Conservation (phyloP, 2,329 filamentous ascomycete genomes). For the Dichotomopilus funicola region DNA sequence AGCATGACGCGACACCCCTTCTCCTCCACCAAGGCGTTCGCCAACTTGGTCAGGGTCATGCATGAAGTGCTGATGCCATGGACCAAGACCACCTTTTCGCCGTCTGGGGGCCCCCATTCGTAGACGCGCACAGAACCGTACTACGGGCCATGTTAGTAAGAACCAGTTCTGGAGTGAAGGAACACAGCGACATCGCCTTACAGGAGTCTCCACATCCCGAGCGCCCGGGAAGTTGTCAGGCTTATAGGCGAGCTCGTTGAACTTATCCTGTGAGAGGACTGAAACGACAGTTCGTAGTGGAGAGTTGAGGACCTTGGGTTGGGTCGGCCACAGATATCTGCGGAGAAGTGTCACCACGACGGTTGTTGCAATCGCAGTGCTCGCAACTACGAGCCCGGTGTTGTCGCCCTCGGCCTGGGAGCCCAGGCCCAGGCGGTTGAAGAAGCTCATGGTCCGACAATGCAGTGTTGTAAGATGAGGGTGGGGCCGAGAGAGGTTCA, state of each 20-base stretch:
- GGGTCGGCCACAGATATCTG: constrained; percentile 22
- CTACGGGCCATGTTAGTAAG: constrained; percentile 24
- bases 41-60: constrained; percentile 62
- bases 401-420: not conserved
- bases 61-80: constrained; percentile 83
- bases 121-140: constrained; percentile 74
- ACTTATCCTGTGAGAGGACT: constrained; percentile 19
- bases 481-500: too few relatives aligned
- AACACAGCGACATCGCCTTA: constrained; percentile 26
- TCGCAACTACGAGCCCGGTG: constrained; percentile 16
- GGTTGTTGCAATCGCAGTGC: constrained; percentile 21
- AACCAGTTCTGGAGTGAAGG: not conserved
- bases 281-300: constrained; percentile 25
- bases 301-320: constrained; percentile 17
- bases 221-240: constrained; percentile 64
- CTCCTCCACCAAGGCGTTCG: constrained; percentile 52
- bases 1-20: constrained; percentile 73
- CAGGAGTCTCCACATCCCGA: constrained; percentile 64
- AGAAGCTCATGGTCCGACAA: not conserved
- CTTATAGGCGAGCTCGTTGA: constrained; percentile 44
- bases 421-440: constrained; percentile 2
- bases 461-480: too few relatives aligned
- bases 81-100: constrained; percentile 68
- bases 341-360: constrained; percentile 20
- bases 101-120: constrained; percentile 71